These are phyloP conservation scores for Heimioporus punctisporus DNA, from an alignment of 1,284 basidiomycete species.

Conservation along the genomic window DNA sequence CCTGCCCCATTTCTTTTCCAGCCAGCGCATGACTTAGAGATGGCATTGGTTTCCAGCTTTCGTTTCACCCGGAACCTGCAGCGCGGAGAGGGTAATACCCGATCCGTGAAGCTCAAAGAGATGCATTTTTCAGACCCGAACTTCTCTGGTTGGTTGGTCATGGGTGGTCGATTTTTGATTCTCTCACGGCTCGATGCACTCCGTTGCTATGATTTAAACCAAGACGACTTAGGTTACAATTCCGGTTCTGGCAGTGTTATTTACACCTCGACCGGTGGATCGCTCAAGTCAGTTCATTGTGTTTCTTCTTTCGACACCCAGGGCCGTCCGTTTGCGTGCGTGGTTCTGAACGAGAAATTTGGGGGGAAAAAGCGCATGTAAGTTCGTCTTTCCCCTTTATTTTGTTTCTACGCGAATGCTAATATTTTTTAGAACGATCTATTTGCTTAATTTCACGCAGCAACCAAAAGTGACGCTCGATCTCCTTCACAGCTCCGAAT, in stretches of 20 bases:
- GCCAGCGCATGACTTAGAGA: background rate
- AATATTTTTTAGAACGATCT: constrained; percentile 8
- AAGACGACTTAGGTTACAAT: background rate
- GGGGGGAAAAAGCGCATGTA: background rate
- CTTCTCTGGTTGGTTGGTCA: background rate
- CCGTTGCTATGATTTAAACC: background rate
- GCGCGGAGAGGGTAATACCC: background rate
- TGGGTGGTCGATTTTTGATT: background rate
- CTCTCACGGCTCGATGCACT: background rate
- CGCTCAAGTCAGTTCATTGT: constrained; percentile 12
- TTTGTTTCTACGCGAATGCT: background rate
- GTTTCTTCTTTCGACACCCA: constrained; percentile 13
- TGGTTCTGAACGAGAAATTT: constrained; percentile 10
- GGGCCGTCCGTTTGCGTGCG: constrained; percentile 14
- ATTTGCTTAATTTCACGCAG: constrained; percentile 4
- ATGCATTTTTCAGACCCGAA: background rate
- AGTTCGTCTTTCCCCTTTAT: background rate
- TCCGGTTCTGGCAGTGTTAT: constrained; percentile 10
- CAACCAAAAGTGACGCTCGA: constrained; percentile 10
- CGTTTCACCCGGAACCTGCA: background rate
- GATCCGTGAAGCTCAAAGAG: background rate
- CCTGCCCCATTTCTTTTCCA: background rate
- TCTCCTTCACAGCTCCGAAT: constrained; percentile 14
- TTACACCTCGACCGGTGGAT: constrained; percentile 5
- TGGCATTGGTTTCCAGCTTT: background rate